Evolutionary conservation across 2,329 filamentous ascomycete species (phyloP).

Genomic region (Botrytis fragariae): DNA sequence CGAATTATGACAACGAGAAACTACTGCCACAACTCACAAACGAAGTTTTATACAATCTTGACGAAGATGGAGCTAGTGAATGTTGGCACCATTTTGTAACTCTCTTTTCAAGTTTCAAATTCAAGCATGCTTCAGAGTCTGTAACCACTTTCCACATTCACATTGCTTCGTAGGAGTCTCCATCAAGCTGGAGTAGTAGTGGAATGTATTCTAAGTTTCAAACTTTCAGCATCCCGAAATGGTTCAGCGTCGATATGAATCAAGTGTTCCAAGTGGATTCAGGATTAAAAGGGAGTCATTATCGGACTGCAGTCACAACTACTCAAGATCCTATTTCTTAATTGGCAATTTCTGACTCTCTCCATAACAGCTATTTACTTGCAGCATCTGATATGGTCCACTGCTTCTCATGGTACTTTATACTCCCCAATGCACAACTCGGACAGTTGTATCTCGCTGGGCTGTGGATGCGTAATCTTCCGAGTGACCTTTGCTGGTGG

Average conservation of each 20-base stretch:
- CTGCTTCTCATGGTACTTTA: background rate
- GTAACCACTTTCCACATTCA: background rate
- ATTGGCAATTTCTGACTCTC: background rate
- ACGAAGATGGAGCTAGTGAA: background rate
- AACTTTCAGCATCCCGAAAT: background rate
- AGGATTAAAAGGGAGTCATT: background rate
- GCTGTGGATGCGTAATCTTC: background rate
- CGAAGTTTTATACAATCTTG: background rate
- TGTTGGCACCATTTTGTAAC: background rate
- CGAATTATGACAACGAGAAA: fast-evolving
- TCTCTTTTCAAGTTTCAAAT: background rate
- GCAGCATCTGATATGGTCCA: background rate
- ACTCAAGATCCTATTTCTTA: background rate
- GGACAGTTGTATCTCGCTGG: background rate
- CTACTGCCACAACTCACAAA: background rate
- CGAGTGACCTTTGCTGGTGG: background rate
- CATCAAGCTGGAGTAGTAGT: background rate
- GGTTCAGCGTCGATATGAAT: background rate
- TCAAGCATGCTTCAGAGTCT: background rate
- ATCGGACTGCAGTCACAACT: background rate
- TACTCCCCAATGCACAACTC: background rate
- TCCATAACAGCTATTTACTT: background rate
- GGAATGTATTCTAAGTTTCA: background rate
- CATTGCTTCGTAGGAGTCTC: background rate
- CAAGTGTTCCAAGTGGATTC: background rate